A percentile compares a stretch with the other conserved stretches of the same genome.
These are phyloP conservation scores for Volvox carteri DNA, from an alignment of 163 green algal species.

Conservation along the genomic window DNA sequence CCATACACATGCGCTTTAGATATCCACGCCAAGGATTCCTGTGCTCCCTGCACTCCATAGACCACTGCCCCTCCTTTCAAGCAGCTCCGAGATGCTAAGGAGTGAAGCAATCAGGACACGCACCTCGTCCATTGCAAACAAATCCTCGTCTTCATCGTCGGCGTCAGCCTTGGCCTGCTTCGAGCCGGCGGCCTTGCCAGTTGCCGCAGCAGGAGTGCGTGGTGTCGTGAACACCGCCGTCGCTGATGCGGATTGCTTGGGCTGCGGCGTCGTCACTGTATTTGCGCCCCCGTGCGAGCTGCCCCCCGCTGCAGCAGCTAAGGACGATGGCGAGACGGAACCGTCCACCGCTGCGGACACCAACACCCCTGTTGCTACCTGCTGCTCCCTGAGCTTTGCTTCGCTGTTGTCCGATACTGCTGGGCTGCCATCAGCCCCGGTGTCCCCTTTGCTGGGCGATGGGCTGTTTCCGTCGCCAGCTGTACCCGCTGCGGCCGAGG, in stretches of 20 bases:
- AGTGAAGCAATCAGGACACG: not conserved
- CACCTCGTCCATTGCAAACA: conserved; percentile 95
- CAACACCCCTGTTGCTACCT: not conserved
- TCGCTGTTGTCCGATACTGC: not conserved
- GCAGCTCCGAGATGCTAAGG: too few relatives aligned
- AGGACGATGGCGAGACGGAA: conserved; percentile 27
- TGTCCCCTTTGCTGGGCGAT: conserved; percentile 20
- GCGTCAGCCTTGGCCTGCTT: conserved; percentile 47
- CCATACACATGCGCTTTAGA: too few relatives aligned
- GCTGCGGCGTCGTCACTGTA: not conserved
- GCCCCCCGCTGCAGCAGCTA: conserved; percentile 44
- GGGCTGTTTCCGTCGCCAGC: conserved; percentile 6
- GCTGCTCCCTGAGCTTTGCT: not conserved
- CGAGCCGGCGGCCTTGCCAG: not conserved
- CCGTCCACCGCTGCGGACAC: not conserved
- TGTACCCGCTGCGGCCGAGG: not conserved
- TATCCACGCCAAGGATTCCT: too few relatives aligned
- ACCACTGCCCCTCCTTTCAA: too few relatives aligned
- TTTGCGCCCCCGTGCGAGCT: not conserved
- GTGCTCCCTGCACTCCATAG: too few relatives aligned
- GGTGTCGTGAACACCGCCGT: conserved; percentile 6
- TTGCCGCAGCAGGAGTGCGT: conserved; percentile 1
- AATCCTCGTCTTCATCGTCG: conserved; percentile 85
- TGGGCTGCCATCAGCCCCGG: not conserved
- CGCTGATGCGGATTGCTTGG: not conserved